Conservation (phyloP, 305 asterid species). For the Fraxinus nigra region DNA sequence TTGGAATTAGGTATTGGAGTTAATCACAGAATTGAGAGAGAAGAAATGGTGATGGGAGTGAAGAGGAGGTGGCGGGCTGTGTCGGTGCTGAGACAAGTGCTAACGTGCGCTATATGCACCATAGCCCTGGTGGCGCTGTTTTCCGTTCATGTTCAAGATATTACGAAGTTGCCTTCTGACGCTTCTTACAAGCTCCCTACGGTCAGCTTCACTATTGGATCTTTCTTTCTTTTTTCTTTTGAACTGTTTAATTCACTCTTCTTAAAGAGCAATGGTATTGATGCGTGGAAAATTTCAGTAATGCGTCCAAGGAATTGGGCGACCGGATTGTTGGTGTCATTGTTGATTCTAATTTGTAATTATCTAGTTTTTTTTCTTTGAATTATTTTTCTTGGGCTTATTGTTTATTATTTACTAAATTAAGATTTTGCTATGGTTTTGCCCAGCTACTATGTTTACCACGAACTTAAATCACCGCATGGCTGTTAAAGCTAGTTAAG, state of each 20-base stretch:
- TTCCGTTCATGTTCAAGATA: constrained; percentile 49
- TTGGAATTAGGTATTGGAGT: not conserved
- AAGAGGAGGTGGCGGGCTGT: constrained; percentile 68
- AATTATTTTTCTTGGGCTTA: not conserved
- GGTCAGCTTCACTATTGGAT: constrained; percentile 31
- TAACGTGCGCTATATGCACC: constrained; percentile 54
- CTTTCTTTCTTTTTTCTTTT: not conserved
- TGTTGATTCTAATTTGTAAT: not conserved
- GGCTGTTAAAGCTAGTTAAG: not conserved
- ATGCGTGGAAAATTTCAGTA: not conserved
- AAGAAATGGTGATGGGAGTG: constrained; percentile 34
- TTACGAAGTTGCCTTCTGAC: constrained; percentile 54
- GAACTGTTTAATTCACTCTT: not conserved
- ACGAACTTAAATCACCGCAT: not conserved
- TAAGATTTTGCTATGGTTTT: not conserved
- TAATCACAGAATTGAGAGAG: not conserved
- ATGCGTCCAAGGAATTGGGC: not conserved
- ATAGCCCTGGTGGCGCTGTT: constrained; percentile 61
- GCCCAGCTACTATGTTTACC: not conserved
- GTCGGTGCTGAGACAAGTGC: constrained; percentile 49
- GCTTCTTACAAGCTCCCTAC: constrained; percentile 46
- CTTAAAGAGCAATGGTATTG: not conserved
- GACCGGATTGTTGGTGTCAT: not conserved
- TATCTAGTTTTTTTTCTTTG: not conserved
- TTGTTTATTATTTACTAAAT: not conserved